Evolutionary conservation across 257 asterid genomes (phyloP).

Genomic region (Henckelia pumila): DNA sequence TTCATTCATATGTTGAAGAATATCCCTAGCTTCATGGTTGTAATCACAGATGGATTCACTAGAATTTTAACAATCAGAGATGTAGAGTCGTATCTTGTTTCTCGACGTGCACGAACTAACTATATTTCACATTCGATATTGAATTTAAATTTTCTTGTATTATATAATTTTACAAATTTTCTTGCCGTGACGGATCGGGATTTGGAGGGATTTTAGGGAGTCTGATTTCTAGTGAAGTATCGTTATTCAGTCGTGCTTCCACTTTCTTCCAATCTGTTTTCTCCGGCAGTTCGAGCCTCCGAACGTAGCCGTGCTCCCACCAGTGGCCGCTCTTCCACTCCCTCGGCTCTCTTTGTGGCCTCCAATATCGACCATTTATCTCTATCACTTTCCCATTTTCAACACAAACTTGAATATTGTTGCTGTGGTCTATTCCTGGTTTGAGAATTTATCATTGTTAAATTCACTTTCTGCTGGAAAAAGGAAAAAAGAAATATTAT

Average conservation of each 20-base stretch:
- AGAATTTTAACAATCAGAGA: too few species aligned
- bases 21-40: too few species aligned
- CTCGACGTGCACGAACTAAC: too few species aligned
- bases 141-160: too few species aligned
- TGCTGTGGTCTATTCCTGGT: slow-evolving; percentile 34
- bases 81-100: too few species aligned
- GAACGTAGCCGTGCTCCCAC: slow-evolving; percentile 88
- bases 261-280: slow-evolving; percentile 53
- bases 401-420: slow-evolving; percentile 38
- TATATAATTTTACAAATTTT: not conserved
- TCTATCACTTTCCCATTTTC: slow-evolving; percentile 64
- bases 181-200: not conserved
- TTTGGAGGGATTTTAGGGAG: slow-evolving; percentile 39
- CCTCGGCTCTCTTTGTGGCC: slow-evolving; percentile 35
- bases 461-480: not conserved
- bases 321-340: slow-evolving; percentile 60
- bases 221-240: slow-evolving; percentile 43
- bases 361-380: slow-evolving; percentile 50
- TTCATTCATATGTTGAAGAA: too few species aligned
- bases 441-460: not conserved
- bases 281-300: slow-evolving; percentile 71
- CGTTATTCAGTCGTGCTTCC: slow-evolving; percentile 53
- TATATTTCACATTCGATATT: too few species aligned
- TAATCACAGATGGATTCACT: too few species aligned
- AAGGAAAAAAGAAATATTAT: not conserved